phyloP scores from a whole-genome alignment of 768 basidiomycete species.

The Auricularia sp. region DNA sequence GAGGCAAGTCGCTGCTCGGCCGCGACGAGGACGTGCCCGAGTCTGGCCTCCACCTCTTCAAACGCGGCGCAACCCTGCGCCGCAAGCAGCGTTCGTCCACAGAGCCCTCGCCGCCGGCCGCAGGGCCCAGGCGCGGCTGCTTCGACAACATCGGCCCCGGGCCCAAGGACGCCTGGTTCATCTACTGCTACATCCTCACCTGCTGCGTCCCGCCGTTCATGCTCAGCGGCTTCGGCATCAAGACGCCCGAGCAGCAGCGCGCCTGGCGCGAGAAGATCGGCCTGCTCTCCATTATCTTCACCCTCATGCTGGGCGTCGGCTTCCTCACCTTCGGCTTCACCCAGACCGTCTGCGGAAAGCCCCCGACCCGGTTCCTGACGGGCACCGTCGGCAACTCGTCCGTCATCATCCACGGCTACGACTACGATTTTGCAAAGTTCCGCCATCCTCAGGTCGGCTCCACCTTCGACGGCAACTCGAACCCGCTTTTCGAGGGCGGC shows the following conservation, averaged over 20 bases:
- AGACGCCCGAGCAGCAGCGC: conserved; percentile 83
- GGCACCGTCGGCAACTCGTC: conserved; percentile 53
- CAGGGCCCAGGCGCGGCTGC: conserved; percentile 35
- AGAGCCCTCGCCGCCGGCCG: conserved; percentile 25
- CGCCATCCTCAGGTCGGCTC: conserved; percentile 62
- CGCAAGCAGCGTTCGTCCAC: conserved; percentile 44
- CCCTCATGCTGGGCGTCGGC: conserved; percentile 89
- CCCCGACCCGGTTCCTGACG: conserved; percentile 71
- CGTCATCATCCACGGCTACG: conserved; percentile 89
- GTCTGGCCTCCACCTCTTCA: conserved; percentile 87
- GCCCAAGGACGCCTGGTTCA: conserved; percentile 91
- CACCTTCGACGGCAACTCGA: conserved; percentile 66
- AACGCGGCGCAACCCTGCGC: conserved; percentile 69
- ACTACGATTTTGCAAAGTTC: conserved; percentile 85
- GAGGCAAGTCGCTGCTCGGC: conserved; percentile 82
- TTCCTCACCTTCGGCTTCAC: conserved; percentile 99
- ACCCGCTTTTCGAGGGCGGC: conserved; percentile 68
- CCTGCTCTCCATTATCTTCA: conserved; percentile 64
- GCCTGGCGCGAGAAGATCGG: conserved; percentile 99
- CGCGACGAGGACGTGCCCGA: conserved; percentile 88
- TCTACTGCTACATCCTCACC: conserved; percentile 82
- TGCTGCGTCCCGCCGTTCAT: conserved; percentile 72
- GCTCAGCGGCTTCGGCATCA: conserved; percentile 69
- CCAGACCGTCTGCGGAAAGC: conserved; percentile 81
- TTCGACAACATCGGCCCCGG: conserved; percentile 73